Evolutionary conservation across 768 basidiomycete species (phyloP).

Genomic region (Boletus sp.): DNA sequence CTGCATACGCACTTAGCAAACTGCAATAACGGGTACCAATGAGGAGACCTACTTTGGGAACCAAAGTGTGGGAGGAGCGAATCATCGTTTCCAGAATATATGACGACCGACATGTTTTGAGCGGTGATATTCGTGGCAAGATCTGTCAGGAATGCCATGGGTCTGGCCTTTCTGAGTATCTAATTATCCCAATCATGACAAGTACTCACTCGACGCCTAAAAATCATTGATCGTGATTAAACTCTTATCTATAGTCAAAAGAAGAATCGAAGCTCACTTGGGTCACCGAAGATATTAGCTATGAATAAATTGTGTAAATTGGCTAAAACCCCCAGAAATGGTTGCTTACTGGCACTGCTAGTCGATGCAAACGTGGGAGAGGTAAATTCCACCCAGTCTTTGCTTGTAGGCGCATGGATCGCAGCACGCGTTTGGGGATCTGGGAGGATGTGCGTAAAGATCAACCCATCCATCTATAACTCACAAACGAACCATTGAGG

Average conservation of each 20-base stretch:
- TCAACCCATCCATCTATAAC: no score
- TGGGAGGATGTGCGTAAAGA: no score
- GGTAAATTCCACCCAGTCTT: slow-evolving; percentile 38
- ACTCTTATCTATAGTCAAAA: background rate
- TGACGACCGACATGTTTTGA: no score
- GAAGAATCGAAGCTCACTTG: slow-evolving; percentile 25
- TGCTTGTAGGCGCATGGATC: slow-evolving; percentile 66
- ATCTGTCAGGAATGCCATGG: background rate
- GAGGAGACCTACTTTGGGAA: no score
- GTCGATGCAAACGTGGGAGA: slow-evolving; percentile 21
- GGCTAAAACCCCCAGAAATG: background rate
- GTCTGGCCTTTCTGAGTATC: slow-evolving; percentile 29
- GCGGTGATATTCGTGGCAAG: no score
- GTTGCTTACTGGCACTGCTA: slow-evolving; percentile 8
- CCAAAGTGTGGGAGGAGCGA: no score
- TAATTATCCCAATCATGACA: background rate
- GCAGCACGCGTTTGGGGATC: slow-evolving; percentile 32
- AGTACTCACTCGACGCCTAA: slow-evolving; percentile 35
- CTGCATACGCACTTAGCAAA: no score
- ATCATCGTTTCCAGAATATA: no score
- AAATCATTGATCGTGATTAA: background rate
- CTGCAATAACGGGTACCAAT: no score
- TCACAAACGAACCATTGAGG: no score
- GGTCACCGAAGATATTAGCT: slow-evolving; percentile 22
- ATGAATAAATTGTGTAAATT: background rate